Base-by-base conservation (phyloP, 352 stramenopile genomes). In the Phytophthora crassamura region DNA sequence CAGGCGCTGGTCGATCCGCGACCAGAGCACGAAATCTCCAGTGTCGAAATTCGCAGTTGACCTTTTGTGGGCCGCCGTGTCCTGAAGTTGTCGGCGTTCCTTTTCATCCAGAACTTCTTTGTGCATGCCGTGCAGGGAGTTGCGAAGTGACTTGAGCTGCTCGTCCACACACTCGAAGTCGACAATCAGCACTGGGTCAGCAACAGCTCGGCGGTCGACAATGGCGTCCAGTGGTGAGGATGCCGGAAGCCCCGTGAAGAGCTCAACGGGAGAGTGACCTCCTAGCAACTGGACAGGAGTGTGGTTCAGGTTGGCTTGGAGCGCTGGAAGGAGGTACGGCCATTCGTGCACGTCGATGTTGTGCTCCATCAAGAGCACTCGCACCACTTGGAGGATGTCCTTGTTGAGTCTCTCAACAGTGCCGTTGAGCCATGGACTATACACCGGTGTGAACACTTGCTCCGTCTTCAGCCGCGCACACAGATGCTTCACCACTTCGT, bases 11-110 rank as follows among this genome's bases (percentile, higher is more conserved):
- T 67, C 59, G 4, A 74, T 49, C 11, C 60, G 28, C 9, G 52
- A 74, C 60, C 59, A 70, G 0, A 74, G 45, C 5, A 74, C 60
- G 46, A 54, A 69, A 22, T 70, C 52, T 5, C 66, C 59, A 6
- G 62, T 33, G 4, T 53, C 49, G 38, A 64, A 74, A 11, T 69
- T 73, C 20, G 25, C 39, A n/a, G 36, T 6, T 25, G 18, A 34
- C 7, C 45, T 47, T 9, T 65, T 55, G 15, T 63, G 54, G 0
- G 57, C 42, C 4, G 16, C 35, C 45, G 55, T 56, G 18, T 63
- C 46, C 25, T 50, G 38, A 0, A 45, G 11, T 0, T 28, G 46
- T 22, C 10, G 36, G 18, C 42, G n/a, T 20, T 65, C 47, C 14
- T 59, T 57, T 1, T 9, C 34, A 33, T 55, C 48, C 14, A 50